Evolutionary conservation across 345 rosid genomes (phyloP), one percentile per base, ranked within the genome.

Genomic region (Noccaea bulbosa): DNA sequence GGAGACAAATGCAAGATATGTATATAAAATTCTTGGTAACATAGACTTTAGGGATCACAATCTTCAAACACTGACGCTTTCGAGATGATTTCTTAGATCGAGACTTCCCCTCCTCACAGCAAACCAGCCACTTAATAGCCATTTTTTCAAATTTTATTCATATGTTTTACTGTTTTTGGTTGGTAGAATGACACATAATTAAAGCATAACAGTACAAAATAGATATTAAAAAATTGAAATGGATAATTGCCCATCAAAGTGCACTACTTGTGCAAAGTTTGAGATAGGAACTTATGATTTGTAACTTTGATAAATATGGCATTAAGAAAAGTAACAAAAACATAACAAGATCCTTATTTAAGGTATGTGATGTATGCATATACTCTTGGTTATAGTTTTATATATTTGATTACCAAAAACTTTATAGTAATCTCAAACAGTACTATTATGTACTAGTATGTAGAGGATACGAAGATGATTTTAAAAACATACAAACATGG

Each of bases 151-250:
- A n/a, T n/a, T n/a, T n/a, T n/a, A n/a, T n/a, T n/a, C n/a, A n/a
- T n/a, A 15, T 59, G 40, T 58, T 58, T 17, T 17, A 66, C n/a
- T n/a, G n/a, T n/a, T n/a, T n/a, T n/a, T n/a, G 55, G 62, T 67
- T 67, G 68, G 68, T 59, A 43, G 67, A 59, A 35, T 60, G 57
- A 43, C 64, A 37, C 27, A 67, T 60, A 67, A 67, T 50, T 50
- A 8, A 66, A 74, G 55, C 55, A 15, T 2, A 74, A 66, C n/a
- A 41, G 14, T 67, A 67, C 55, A 67, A 49, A 58, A 50, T 30
- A 15, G 6, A 48, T 44, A 11, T 34, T 11, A 65, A 32, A 48
- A 24, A 7, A 44, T 11, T 12, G 8, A 45, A 38, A 57, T 56
- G 10, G 53, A 40, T 57, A 40, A 37, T 60, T 37, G 30, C 27